Base-by-base conservation (phyloP, 805 yeast genomes). In the Hanseniaspora mollemarum region DNA sequence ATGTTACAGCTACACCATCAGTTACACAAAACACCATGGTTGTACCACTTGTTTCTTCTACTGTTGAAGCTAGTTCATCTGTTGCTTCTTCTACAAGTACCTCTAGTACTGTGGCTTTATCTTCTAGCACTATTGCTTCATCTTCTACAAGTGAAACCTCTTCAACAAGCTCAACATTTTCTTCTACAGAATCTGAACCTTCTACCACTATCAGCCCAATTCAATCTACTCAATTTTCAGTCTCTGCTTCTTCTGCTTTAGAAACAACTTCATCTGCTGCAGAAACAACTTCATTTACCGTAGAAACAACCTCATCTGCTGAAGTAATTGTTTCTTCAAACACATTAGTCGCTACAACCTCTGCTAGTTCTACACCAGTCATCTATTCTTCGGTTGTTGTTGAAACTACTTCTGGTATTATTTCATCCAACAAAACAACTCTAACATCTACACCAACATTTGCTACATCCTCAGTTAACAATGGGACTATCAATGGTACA, bases 141-240 rank as follows among this genome's bases (percentile, higher is more conserved):
- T 37, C 49, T 31, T 36, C 54, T 7, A 53, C 49, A 12, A 51
- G 53, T 7, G 44, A 39, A 22, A 28, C 24, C 18, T 18, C 41
- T 9, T 21, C 49, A 32, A 32, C 51, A 9, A 51, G 46, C 22
- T 52, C 49, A 7, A 9, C 37, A 28, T 38, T 42, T 22, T 39
- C 50, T n/a, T 15, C 26, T 13, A 25, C 49, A 40, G 46, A 21
- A 46, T 55, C 28, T 26, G 43, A 52, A 29, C 25, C 54, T 12
- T 54, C 50, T 31, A 45, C 44, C 18, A 39, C 36, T 39, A 6
- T 4, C 39, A 35, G 22, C 8, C 9, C n/a, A 13, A n/a, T 18
- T 18, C 7, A 10, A 32, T 6, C 31, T 28, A 28, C 31, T 28
- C 31, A n/a, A n/a, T n/a, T 28, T 40, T 25, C 40, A 21, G 35